A percentile compares a stretch with the other conserved stretches of the same genome.
phyloP scores from a whole-genome alignment of 2,329 filamentous ascomycete species.

The Aspergillus costaricaensis region DNA sequence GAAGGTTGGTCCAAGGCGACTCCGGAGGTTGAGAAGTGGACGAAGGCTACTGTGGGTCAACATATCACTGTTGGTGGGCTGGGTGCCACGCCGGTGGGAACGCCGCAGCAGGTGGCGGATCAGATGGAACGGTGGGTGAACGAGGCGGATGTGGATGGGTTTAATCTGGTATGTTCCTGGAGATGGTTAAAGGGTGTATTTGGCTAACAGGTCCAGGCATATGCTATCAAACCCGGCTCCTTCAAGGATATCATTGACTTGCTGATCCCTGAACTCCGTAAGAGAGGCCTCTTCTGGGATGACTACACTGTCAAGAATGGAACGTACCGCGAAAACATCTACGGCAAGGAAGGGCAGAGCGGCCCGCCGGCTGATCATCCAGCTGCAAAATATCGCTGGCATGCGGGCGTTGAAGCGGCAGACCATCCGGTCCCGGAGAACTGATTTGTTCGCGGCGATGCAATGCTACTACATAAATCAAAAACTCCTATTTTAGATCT shows the following conservation, averaged over 20 bases:
- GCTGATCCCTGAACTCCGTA: slow-evolving; percentile 64
- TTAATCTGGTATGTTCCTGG: slow-evolving; percentile 64
- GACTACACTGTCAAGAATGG: slow-evolving; percentile 41
- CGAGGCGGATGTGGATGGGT: slow-evolving; percentile 72
- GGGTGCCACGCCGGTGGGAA: slow-evolving; percentile 66
- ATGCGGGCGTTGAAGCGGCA: slow-evolving; percentile 36
- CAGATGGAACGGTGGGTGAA: slow-evolving; percentile 66
- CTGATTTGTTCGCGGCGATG: no score
- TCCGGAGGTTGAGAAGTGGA: slow-evolving; percentile 67
- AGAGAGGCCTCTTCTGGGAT: slow-evolving; percentile 51
- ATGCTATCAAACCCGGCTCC: slow-evolving; percentile 66
- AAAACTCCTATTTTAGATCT: no score
- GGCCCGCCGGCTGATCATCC: slow-evolving; percentile 39
- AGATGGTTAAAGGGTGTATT: no score
- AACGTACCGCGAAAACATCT: slow-evolving; percentile 45
- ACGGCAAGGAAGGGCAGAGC: slow-evolving; percentile 34
- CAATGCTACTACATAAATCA: fast-evolving
- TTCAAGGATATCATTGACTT: slow-evolving; percentile 69
- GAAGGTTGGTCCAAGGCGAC: slow-evolving; percentile 57
- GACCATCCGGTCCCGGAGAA: slow-evolving; percentile 32
- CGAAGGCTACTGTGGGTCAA: slow-evolving; percentile 68
- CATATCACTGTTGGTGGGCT: slow-evolving; percentile 69
- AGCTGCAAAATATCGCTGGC: slow-evolving; percentile 41
- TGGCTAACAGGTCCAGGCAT: slow-evolving; percentile 50
- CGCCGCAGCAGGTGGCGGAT: slow-evolving; percentile 65